Percentiles rank a stretch among this genome's conserved stretches.
Conservation (phyloP, 192 early-diverging fungal genomes). For the Coemansia sp. region DNA sequence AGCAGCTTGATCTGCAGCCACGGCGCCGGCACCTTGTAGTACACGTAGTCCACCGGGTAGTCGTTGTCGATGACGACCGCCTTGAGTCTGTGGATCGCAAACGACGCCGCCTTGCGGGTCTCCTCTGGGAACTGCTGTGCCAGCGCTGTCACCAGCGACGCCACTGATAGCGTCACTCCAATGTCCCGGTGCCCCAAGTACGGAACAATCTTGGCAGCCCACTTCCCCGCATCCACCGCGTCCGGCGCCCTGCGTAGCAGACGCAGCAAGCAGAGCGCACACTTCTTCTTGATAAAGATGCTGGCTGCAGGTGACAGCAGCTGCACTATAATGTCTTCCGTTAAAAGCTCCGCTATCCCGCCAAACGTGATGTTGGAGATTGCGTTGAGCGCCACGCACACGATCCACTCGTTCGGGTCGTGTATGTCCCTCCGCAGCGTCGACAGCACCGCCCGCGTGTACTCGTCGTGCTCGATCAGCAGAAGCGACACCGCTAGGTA, state of each 20-base stretch:
- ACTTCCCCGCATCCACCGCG: slow-evolving; percentile 81
- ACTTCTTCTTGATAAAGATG: slow-evolving; percentile 96
- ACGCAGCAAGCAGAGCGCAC: slow-evolving; percentile 88
- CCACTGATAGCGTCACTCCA: slow-evolving; percentile 81
- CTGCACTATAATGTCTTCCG: slow-evolving; percentile 79
- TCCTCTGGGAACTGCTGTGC: slow-evolving; percentile 89
- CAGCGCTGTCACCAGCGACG: slow-evolving; percentile 87
- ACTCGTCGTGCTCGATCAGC: slow-evolving; percentile 84
- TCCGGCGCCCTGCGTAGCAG: slow-evolving; percentile 90
- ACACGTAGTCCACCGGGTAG: slow-evolving; percentile 84
- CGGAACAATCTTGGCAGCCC: slow-evolving; percentile 80
- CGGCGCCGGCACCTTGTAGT: slow-evolving; percentile 97
- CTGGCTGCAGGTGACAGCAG: slow-evolving; percentile 82
- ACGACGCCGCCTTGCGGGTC: slow-evolving; percentile 69
- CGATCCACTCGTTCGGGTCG: slow-evolving; percentile 78
- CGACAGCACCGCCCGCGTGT: slow-evolving; percentile 81
- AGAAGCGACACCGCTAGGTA: slow-evolving; percentile 95
- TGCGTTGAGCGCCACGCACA: slow-evolving; percentile 91
- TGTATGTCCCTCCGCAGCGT: slow-evolving; percentile 91
- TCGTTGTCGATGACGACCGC: slow-evolving; percentile 86
- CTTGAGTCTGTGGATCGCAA: slow-evolving; percentile 80
- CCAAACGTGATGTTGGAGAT: slow-evolving; percentile 95
- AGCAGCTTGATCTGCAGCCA: slow-evolving; percentile 98
- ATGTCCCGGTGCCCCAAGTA: slow-evolving; percentile 90
- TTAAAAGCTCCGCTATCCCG: slow-evolving; percentile 89